phyloP scores from a whole-genome alignment of 768 basidiomycete species.

The Naematelia aurantialba region DNA sequence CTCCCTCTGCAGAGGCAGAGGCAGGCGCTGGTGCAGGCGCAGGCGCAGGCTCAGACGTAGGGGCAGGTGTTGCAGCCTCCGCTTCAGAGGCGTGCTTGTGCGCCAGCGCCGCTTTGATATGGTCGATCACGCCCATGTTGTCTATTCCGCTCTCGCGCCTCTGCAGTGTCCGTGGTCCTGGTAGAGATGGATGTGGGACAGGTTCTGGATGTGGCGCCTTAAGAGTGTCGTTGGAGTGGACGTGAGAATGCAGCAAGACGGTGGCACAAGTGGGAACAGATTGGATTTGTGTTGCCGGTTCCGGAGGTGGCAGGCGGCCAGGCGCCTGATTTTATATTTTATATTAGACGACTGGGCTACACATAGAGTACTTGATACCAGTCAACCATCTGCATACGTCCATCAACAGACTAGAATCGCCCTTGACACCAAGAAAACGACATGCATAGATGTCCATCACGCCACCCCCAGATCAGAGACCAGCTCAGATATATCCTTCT shows the following conservation, averaged over 20 bases:
- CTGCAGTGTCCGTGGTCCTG: too few species aligned
- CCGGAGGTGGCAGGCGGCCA: neutral
- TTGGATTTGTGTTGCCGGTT: neutral
- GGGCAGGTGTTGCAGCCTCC: neutral
- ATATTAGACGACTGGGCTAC: too few species aligned
- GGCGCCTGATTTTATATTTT: neutral
- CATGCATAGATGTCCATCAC: neutral
- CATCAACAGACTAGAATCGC: too few species aligned
- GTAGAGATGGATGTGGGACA: too few species aligned
- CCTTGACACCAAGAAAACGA: neutral
- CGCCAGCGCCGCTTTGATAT: slow-evolving; percentile 35
- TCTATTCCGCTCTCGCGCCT: too few species aligned
- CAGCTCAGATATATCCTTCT: slow-evolving; percentile 15
- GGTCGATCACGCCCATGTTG: slow-evolving; percentile 40
- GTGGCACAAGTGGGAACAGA: neutral
- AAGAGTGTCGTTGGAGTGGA: neutral
- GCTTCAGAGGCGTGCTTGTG: slow-evolving; percentile 7
- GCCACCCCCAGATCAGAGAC: neutral
- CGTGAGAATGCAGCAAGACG: neutral
- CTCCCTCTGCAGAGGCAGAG: neutral
- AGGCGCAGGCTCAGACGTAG: neutral
- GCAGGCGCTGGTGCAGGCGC: neutral
- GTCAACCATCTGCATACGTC: too few species aligned
- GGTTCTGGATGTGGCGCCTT: neutral
- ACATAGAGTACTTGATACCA: too few species aligned